A percentile compares a stretch with the other conserved stretches of the same genome.
phyloP scores from a whole-genome alignment of 257 asterid species.

The Knoxia roxburghii region DNA sequence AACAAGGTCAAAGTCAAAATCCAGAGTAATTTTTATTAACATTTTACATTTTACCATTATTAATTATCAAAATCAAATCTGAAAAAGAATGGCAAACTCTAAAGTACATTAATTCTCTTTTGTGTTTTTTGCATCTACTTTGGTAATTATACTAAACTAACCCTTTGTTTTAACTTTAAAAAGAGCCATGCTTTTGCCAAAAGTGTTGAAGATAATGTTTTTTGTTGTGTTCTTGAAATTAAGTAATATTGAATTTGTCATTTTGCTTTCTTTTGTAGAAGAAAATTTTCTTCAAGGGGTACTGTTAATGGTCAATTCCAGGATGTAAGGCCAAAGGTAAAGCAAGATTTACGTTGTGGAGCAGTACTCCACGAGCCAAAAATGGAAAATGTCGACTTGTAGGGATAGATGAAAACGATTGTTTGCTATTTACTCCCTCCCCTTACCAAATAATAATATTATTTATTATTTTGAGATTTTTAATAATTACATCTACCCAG shows the following conservation, averaged over 20 bases:
- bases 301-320: not conserved
- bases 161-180: not conserved
- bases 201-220: not conserved
- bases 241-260: no score
- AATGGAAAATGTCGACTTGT: not conserved
- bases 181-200: constrained; percentile 8
- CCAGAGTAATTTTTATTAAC: no score
- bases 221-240: not conserved
- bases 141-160: constrained; percentile 14
- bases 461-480: no score
- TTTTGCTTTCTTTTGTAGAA: no score
- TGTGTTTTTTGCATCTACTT: not conserved
- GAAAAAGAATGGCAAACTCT: no score
- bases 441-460: no score
- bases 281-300: no score
- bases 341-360: not conserved
- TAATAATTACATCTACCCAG: no score
- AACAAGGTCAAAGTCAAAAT: no score
- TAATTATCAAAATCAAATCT: no score
- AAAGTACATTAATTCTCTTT: no score
- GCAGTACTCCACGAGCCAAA: not conserved
- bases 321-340: not conserved
- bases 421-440: not conserved
- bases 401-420: not conserved
- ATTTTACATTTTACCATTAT: no score